Percentiles rank a stretch among this genome's conserved stretches.
Conservation (phyloP, 169 alveolate genomes). For the Babesia ovis region DNA sequence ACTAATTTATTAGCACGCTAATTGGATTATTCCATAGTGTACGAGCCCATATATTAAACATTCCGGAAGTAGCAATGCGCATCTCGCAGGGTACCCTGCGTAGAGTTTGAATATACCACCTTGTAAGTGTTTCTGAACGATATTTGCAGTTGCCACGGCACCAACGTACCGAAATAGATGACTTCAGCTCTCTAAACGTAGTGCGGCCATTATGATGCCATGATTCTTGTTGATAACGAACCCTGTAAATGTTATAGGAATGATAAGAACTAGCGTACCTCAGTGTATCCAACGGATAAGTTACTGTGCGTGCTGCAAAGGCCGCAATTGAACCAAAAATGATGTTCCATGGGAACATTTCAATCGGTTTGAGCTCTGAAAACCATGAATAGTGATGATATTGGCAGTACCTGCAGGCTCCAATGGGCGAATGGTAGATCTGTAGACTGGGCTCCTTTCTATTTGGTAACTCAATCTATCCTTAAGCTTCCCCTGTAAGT, state of each 20-base stretch:
- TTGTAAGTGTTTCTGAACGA: neutral
- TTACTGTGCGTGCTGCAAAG: conserved; percentile 44
- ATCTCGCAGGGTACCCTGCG: conserved; percentile 48
- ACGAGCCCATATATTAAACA: conserved; percentile 49
- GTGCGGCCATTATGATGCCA: conserved; percentile 33
- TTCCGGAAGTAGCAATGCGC: conserved; percentile 49
- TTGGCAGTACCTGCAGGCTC: conserved; percentile 50
- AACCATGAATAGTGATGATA: neutral
- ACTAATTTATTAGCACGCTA: neutral
- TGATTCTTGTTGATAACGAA: conserved; percentile 56
- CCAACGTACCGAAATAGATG: conserved; percentile 1
- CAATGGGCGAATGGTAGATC: conserved; percentile 15
- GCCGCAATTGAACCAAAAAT: conserved; percentile 53
- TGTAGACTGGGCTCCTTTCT: conserved; percentile 26
- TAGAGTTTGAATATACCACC: conserved; percentile 29
- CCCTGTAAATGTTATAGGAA: conserved; percentile 3
- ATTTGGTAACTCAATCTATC: conserved; percentile 47
- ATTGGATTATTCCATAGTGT: conserved; percentile 30
- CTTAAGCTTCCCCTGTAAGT: conserved; percentile 47
- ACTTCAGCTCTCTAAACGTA: neutral
- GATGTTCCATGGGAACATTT: conserved; percentile 62
- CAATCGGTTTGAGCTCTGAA: conserved; percentile 62
- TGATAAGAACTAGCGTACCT: conserved; percentile 2
- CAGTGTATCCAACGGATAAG: conserved; percentile 67
- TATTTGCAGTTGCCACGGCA: neutral